A percentile compares a stretch with the other conserved stretches of the same genome.
Evolutionary conservation across 495 filamentous ascomycete genomes (phyloP).

Genomic region (Recurvomyces mirabilis): DNA sequence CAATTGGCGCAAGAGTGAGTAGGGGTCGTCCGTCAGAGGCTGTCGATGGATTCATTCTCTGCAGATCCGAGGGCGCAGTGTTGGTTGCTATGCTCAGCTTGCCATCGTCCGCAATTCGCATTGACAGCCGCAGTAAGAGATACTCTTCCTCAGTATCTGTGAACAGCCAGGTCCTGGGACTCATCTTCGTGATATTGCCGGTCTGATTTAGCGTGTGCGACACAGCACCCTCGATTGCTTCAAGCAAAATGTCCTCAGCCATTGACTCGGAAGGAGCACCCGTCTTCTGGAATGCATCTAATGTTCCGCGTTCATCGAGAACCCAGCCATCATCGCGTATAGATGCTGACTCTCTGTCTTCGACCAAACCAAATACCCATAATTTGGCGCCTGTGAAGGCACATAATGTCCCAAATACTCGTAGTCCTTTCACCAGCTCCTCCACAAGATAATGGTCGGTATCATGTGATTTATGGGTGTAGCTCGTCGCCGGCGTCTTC

Average conservation of each 20-base stretch:
- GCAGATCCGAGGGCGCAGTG: too few species aligned
- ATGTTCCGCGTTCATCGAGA: neutral
- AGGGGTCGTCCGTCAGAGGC: too few species aligned
- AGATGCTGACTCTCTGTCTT: too few species aligned
- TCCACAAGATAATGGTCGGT: neutral
- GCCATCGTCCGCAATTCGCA: too few species aligned
- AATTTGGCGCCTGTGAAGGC: neutral
- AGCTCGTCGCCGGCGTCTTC: neutral
- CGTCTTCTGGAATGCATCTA: neutral
- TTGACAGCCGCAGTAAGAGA: too few species aligned
- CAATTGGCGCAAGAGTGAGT: neutral
- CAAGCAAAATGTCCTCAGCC: constrained; percentile 6
- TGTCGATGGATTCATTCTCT: too few species aligned
- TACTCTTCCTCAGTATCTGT: neutral
- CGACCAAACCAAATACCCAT: constrained; percentile 7
- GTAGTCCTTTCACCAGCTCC: neutral
- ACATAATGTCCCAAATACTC: constrained; percentile 6
- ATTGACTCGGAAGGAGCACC: neutral
- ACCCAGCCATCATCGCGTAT: neutral
- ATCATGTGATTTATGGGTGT: neutral
- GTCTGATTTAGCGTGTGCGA: neutral
- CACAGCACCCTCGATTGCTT: constrained; percentile 9
- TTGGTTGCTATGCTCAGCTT: too few species aligned
- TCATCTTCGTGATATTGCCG: neutral
- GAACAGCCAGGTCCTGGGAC: constrained; percentile 7